These are phyloP conservation scores for Pyrus bretschneideri DNA, from an alignment of 306 rosid genomes.

Conservation along the genomic window DNA sequence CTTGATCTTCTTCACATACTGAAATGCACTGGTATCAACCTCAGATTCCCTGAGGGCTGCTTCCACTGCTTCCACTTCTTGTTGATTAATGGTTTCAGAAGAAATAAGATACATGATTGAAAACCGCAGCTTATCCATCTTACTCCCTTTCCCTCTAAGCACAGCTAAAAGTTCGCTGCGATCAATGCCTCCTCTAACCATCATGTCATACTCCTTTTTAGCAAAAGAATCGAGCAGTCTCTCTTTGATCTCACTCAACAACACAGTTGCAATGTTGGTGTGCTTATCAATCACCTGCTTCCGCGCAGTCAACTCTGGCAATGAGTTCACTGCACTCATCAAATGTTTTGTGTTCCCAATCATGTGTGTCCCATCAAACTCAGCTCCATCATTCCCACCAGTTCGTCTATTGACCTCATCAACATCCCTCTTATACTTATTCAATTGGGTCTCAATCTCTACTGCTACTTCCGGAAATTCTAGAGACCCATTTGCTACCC, in stretches of 20 bases:
- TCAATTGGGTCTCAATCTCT: conserved; percentile 87
- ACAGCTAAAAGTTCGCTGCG: conserved; percentile 62
- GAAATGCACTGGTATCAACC: conserved; percentile 87
- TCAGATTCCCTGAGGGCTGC: conserved; percentile 70
- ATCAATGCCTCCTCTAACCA: conserved; percentile 82
- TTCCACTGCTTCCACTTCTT: conserved; percentile 88
- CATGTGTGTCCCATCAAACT: conserved; percentile 87
- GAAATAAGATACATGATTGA: conserved; percentile 86
- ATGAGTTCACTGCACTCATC: conserved; percentile 95
- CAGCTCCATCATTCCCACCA: conserved; percentile 73
- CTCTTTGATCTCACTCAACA: conserved; percentile 95
- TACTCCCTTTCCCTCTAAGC: conserved; percentile 80
- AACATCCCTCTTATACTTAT: conserved; percentile 83
- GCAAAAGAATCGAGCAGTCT: conserved; percentile 92
- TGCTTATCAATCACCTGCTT: conserved; percentile 97
- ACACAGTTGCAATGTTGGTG: conserved; percentile 78
- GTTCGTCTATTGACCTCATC: conserved; percentile 95
- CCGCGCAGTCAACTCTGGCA: conserved; percentile 89
- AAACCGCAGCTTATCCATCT: conserved; percentile 90
- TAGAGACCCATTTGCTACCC: conserved; percentile 74
- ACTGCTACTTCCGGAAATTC: conserved; percentile 94
- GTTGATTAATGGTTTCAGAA: conserved; percentile 65
- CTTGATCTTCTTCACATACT: conserved; percentile 87
- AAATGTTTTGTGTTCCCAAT: conserved; percentile 92
- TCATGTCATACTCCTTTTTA: conserved; percentile 87